Percentiles rank a stretch among this genome's conserved stretches.
These are phyloP conservation scores for Cenchrus americanus DNA, from an alignment of 176 grass and related monocot genomes.

Conservation along the genomic window DNA sequence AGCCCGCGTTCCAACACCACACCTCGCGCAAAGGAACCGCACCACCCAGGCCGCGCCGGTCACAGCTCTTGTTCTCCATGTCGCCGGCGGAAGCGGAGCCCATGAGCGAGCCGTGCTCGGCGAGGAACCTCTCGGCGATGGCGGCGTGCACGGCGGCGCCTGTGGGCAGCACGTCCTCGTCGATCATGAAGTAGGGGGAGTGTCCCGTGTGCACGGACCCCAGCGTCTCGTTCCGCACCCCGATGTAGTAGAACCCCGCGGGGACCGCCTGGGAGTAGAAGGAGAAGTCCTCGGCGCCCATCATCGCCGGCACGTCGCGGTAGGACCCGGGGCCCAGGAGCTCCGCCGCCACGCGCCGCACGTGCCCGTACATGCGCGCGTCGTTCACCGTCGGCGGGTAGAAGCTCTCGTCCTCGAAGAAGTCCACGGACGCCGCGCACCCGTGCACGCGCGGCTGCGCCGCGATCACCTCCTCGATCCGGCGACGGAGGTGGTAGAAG, in stretches of 20 bases:
- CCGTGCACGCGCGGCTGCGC: constrained; percentile 81
- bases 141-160: constrained; percentile 90
- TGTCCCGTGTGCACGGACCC: constrained; percentile 71
- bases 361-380: constrained; percentile 69
- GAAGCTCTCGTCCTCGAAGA: constrained; percentile 97
- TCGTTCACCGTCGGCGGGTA: constrained; percentile 94
- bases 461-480: constrained; percentile 97
- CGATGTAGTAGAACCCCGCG: constrained; percentile 86
- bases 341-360: constrained; percentile 51
- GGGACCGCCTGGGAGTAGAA: constrained; percentile 91
- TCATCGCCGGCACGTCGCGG: constrained; percentile 73
- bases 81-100: not conserved
- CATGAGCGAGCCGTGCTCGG: constrained; percentile 21
- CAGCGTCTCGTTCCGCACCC: constrained; percentile 80
- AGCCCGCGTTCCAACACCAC: constrained; percentile 10
- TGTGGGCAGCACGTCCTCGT: constrained; percentile 85
- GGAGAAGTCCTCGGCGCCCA: constrained; percentile 97
- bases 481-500: constrained; percentile 80
- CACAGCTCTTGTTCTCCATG: not conserved
- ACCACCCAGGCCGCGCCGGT: not conserved
- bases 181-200: constrained; percentile 88
- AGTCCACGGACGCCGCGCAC: constrained; percentile 64
- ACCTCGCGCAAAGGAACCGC: not conserved
- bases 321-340: constrained; percentile 55
- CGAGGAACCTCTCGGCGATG: constrained; percentile 90